A percentile compares a stretch with the other conserved stretches of the same genome.
Conservation (phyloP, 805 yeast species). For the Myxozyma monticola region DNA sequence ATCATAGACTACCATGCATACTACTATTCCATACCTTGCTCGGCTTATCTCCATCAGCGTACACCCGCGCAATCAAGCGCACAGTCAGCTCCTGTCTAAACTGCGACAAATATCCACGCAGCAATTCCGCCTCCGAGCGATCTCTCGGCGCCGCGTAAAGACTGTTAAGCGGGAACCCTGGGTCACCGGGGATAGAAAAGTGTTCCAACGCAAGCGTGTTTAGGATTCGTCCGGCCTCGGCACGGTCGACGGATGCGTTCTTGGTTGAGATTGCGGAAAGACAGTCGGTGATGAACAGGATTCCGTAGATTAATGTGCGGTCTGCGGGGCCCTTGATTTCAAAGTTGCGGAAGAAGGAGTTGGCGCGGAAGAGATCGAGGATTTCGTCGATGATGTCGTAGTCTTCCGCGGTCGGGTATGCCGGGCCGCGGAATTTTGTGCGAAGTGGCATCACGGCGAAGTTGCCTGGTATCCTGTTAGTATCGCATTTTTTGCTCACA, state of each 20-base stretch:
- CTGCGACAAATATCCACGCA: slow-evolving; percentile 81
- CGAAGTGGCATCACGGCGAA: slow-evolving; percentile 80
- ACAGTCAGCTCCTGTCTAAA: slow-evolving; percentile 91
- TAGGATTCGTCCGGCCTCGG: slow-evolving; percentile 50
- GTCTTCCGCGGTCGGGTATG: slow-evolving; percentile 68
- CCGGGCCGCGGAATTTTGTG: slow-evolving; percentile 86
- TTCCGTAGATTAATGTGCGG: slow-evolving; percentile 89
- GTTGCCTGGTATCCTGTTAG: slow-evolving; percentile 52
- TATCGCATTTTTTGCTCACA: neutral
- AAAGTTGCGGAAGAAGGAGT: slow-evolving; percentile 93
- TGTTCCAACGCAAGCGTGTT: slow-evolving; percentile 84
- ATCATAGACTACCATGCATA: neutral
- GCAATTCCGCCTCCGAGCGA: slow-evolving; percentile 72
- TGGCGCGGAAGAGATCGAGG: slow-evolving; percentile 89
- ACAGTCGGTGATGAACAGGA: slow-evolving; percentile 83
- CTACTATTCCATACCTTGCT: slow-evolving; percentile 51
- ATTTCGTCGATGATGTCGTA: slow-evolving; percentile 93
- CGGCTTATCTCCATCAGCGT: slow-evolving; percentile 59
- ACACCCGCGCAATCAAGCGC: slow-evolving; percentile 71
- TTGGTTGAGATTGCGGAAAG: slow-evolving; percentile 60
- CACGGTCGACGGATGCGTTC: slow-evolving; percentile 12
- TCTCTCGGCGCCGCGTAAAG: slow-evolving; percentile 71
- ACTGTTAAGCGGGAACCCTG: slow-evolving; percentile 88
- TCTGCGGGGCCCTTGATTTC: slow-evolving; percentile 96
- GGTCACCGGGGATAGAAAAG: slow-evolving; percentile 91